These are phyloP conservation scores for Pecoramyces ruminantium DNA, from an alignment of 192 early-diverging fungal species.

Conservation along the genomic window DNA sequence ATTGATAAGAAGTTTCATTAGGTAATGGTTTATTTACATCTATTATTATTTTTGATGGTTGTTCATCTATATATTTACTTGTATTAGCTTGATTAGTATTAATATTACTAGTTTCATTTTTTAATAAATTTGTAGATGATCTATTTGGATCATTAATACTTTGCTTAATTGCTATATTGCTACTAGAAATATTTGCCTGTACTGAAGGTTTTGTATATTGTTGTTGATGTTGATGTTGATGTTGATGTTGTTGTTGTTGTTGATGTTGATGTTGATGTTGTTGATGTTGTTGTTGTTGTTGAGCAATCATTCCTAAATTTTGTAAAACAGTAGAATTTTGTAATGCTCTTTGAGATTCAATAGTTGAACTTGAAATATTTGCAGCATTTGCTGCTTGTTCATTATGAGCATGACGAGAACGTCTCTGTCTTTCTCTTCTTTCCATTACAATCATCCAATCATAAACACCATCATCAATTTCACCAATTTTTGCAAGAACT, in stretches of 20 bases:
- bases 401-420: not conserved
- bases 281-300: not conserved
- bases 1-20: not conserved
- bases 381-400: not conserved
- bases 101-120: not conserved
- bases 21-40: not conserved
- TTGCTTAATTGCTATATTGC: not conserved
- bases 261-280: not conserved
- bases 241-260: not conserved
- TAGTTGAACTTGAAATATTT: not conserved
- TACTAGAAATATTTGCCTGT: not conserved
- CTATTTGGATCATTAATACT: not conserved
- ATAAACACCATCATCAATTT: slow-evolving; percentile 78
- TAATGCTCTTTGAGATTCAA: not conserved
- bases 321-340: not conserved
- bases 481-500: slow-evolving; percentile 38
- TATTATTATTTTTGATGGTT: not conserved
- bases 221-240: not conserved
- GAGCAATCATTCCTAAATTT: not conserved
- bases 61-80: not conserved
- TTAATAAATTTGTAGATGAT: not conserved
- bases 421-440: not conserved
- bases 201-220: not conserved
- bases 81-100: not conserved
- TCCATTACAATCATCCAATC: slow-evolving; percentile 79